These are phyloP conservation scores for Avicennia marina DNA, from an alignment of 257 asterid species.

Conservation along the genomic window DNA sequence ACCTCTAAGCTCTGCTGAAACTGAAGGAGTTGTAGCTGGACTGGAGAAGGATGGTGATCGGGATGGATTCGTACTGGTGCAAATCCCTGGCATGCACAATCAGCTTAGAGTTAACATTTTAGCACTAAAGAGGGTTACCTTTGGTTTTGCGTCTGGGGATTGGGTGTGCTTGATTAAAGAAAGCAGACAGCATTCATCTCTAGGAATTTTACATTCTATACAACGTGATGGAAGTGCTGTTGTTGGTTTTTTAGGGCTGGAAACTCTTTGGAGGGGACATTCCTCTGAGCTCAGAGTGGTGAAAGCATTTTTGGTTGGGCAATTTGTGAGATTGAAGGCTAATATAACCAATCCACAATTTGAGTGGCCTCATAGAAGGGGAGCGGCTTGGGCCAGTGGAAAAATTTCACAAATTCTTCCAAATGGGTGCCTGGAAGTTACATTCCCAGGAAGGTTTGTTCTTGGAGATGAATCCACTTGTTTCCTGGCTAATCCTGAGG, in stretches of 20 bases:
- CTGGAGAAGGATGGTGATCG: constrained; percentile 50
- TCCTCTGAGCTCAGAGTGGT: constrained; percentile 38
- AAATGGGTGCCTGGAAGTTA: constrained; percentile 54
- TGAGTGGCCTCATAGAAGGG: constrained; percentile 50
- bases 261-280: constrained; percentile 50
- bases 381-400: constrained; percentile 49
- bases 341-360: constrained; percentile 38
- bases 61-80: constrained; percentile 42
- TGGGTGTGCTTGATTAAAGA: constrained; percentile 46
- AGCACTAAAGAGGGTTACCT: constrained; percentile 49
- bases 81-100: constrained; percentile 32
- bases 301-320: constrained; percentile 38
- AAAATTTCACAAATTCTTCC: constrained; percentile 44
- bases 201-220: constrained; percentile 51
- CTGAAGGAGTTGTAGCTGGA: constrained; percentile 53
- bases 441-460: constrained; percentile 45
- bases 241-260: constrained; percentile 50
- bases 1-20: constrained; percentile 30
- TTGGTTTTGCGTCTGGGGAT: constrained; percentile 55
- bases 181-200: constrained; percentile 32
- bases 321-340: constrained; percentile 43
- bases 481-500: constrained; percentile 57
- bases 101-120: constrained; percentile 40
- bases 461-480: constrained; percentile 22
- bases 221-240: constrained; percentile 41